Conservation (phyloP, 2,329 filamentous ascomycete genomes). For the Blumeria graminis region DNA sequence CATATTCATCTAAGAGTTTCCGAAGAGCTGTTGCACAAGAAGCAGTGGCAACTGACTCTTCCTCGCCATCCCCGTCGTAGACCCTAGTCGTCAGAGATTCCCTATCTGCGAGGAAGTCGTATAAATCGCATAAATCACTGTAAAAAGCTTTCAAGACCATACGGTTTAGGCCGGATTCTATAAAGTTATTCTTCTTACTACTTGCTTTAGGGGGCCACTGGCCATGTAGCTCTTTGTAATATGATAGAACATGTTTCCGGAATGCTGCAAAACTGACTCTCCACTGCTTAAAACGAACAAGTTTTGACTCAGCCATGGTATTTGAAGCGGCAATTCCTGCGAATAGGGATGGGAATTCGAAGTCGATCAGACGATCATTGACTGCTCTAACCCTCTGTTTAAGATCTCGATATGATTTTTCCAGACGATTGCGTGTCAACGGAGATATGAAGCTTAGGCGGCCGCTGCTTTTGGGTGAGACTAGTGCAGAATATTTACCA, state of each 20-base stretch:
- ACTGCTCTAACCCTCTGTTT: conserved; percentile 46
- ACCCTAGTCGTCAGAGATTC: conserved; percentile 54
- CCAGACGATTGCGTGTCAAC: conserved; percentile 54
- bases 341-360: conserved; percentile 80
- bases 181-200: conserved; percentile 77
- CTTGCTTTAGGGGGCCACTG: conserved; percentile 76
- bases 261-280: conserved; percentile 48
- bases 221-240: conserved; percentile 42
- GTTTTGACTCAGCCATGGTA: conserved; percentile 48
- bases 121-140: conserved; percentile 62
- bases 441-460: conserved; percentile 32
- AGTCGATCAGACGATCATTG: conserved; percentile 53
- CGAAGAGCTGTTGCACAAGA: conserved; percentile 47
- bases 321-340: conserved; percentile 70
- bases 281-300: conserved; percentile 69
- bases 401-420: conserved; percentile 60
- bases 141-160: conserved; percentile 64
- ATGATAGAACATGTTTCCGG: conserved; percentile 35
- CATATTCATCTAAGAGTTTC: conserved; percentile 65
- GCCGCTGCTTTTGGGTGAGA: conserved; percentile 33
- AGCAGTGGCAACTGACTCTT: conserved; percentile 27
- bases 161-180: conserved; percentile 67
- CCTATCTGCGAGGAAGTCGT: conserved; percentile 72
- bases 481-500: conserved; percentile 59
- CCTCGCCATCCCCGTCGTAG: conserved; percentile 28